A percentile compares a stretch with the other conserved stretches of the same genome.
Conservation (phyloP, 2,329 filamentous ascomycete species). For the Diaporthe ampelina region DNA sequence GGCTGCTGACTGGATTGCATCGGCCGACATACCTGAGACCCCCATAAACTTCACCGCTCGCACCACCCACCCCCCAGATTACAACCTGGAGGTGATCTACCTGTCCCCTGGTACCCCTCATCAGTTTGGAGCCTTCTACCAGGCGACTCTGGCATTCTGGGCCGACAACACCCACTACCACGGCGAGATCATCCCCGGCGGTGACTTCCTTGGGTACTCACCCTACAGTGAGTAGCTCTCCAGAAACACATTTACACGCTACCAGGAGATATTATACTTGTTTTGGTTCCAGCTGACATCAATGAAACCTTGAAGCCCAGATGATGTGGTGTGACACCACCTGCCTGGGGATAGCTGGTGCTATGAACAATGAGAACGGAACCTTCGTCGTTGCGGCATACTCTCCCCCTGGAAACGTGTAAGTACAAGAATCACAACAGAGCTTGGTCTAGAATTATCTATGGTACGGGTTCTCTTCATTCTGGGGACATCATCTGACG, state of each 20-base stretch:
- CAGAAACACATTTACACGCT: background rate
- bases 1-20: background rate
- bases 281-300: background rate
- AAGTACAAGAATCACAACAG: background rate
- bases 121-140: background rate
- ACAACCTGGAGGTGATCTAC: background rate
- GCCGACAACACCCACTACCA: background rate
- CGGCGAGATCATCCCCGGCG: conserved; percentile 14
- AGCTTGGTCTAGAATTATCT: too few species aligned
- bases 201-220: background rate
- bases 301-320: background rate
- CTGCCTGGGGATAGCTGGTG: conserved; percentile 3
- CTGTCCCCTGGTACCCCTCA: background rate
- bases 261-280: background rate
- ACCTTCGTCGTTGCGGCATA: conserved; percentile 26
- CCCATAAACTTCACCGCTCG: conserved; percentile 7
- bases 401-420: conserved; percentile 10
- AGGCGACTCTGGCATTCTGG: background rate
- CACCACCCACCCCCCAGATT: background rate
- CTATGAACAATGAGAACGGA: conserved; percentile 6
- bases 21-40: background rate
- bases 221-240: conserved; percentile 8
- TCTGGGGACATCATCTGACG: background rate
- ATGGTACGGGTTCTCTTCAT: background rate
- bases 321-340: conserved; percentile 13